Evolutionary conservation across 2,329 filamentous ascomycete species (phyloP).

Genomic region (Cladosporium sp.): DNA sequence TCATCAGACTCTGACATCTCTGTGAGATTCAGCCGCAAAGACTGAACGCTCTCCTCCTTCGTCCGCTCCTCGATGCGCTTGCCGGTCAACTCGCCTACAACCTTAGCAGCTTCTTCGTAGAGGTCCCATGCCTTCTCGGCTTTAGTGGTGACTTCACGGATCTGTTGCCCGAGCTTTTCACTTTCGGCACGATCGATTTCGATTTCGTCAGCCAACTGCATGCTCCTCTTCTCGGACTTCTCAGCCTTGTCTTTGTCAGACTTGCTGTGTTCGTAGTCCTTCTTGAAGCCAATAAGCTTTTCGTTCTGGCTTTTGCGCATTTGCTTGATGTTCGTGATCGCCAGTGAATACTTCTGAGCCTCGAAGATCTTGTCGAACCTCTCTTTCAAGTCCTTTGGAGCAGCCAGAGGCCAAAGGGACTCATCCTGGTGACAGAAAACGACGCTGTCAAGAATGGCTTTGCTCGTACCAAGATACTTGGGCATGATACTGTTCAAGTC

Average conservation of each 20-base stretch:
- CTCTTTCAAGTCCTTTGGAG: conserved; percentile 82
- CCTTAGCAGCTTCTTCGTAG: conserved; percentile 71
- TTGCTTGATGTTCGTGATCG: conserved; percentile 90
- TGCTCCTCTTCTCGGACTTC: conserved; percentile 48
- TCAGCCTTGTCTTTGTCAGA: conserved; percentile 83
- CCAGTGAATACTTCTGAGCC: conserved; percentile 94
- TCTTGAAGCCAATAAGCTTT: conserved; percentile 71
- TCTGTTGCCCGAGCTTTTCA: conserved; percentile 60
- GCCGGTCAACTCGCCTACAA: conserved; percentile 73
- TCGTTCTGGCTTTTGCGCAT: conserved; percentile 81
- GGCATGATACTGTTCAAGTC: conserved; percentile 85
- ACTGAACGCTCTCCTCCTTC: conserved; percentile 69
- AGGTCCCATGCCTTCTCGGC: conserved; percentile 68
- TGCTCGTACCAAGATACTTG: conserved; percentile 82
- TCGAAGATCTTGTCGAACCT: conserved; percentile 98
- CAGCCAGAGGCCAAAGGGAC: conserved; percentile 93
- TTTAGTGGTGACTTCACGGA: conserved; percentile 57
- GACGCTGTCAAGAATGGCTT: conserved; percentile 86
- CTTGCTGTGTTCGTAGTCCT: conserved; percentile 76
- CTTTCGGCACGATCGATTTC: conserved; percentile 62
- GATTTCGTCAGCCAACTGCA: conserved; percentile 67
- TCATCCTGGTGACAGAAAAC: conserved; percentile 99
- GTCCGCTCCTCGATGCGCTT: conserved; percentile 75
- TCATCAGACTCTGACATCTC: conserved; percentile 78
- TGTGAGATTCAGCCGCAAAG: conserved; percentile 71